Conservation (phyloP, 495 filamentous ascomycete species). For the Penicillium nucicola region DNA sequence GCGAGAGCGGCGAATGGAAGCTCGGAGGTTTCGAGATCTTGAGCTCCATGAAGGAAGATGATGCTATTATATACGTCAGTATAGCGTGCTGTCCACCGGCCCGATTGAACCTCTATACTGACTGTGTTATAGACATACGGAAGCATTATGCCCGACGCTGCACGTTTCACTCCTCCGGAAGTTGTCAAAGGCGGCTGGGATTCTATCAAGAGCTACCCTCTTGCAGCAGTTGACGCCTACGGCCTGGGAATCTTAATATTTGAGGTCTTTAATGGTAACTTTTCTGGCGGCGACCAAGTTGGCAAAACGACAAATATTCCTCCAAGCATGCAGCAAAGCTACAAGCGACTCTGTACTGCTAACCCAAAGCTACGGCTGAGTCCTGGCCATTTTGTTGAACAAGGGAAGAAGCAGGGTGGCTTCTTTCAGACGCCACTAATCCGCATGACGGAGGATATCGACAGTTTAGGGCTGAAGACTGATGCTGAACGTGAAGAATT, state of each 20-base stretch:
- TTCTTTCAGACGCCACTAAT: constrained; percentile 95
- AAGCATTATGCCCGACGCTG: constrained; percentile 78
- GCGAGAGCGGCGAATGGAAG: constrained; percentile 98
- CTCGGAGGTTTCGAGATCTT: constrained; percentile 89
- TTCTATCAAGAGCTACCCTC: constrained; percentile 73
- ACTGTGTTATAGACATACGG: constrained; percentile 64
- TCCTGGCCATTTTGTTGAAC: constrained; percentile 82
- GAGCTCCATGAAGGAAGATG: constrained; percentile 93
- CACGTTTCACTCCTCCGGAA: constrained; percentile 80
- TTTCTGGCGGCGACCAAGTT: constrained; percentile 67
- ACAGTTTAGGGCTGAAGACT: constrained; percentile 83
- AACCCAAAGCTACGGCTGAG: constrained; percentile 86
- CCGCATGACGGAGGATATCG: constrained; percentile 84
- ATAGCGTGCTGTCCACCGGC: neutral
- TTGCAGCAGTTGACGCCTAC: constrained; percentile 82
- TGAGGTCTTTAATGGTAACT: constrained; percentile 87
- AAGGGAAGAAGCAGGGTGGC: constrained; percentile 74
- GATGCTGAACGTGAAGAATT: constrained; percentile 84
- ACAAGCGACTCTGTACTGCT: constrained; percentile 81
- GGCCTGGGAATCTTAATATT: constrained; percentile 79
- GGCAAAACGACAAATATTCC: constrained; percentile 85
- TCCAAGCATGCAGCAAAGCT: constrained; percentile 79
- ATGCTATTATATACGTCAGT: constrained; percentile 84
- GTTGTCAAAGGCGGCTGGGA: constrained; percentile 86
- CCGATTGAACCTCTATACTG: constrained; percentile 1